A percentile compares a stretch with the other conserved stretches of the same genome.
These are phyloP conservation scores for Pyrenophora seminiperda DNA, from an alignment of 2,329 filamentous ascomycete genomes.

Conservation along the genomic window DNA sequence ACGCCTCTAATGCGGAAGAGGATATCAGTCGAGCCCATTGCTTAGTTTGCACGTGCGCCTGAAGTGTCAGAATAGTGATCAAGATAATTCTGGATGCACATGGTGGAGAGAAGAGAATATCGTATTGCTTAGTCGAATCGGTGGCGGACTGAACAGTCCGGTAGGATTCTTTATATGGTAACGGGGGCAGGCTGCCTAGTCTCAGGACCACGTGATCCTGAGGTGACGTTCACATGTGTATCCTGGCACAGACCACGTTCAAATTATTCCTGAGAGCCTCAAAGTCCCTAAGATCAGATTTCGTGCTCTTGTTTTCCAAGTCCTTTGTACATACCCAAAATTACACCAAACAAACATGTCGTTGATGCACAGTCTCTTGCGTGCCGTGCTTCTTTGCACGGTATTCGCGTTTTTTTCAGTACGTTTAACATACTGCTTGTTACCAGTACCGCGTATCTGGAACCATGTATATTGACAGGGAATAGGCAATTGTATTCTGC, in stretches of 20 bases:
- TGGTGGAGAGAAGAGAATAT: too few species aligned
- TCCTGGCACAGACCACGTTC: not conserved
- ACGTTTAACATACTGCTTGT: not conserved
- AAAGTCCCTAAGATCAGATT: not conserved
- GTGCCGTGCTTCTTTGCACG: not conserved
- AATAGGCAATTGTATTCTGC: not conserved
- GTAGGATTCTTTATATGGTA: too few species aligned
- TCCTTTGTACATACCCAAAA: not conserved
- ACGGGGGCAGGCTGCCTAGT: too few species aligned
- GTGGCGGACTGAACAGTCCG: too few species aligned
- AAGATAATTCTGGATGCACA: too few species aligned
- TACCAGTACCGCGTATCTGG: not conserved
- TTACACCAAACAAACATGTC: not conserved
- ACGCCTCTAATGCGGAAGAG: not conserved
- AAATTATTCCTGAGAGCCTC: constrained; percentile 1
- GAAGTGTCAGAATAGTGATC: too few species aligned
- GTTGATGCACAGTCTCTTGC: not conserved
- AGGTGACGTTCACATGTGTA: too few species aligned
- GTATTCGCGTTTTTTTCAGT: not conserved
- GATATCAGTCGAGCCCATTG: not conserved
- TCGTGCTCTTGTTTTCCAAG: not conserved
- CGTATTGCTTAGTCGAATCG: too few species aligned
- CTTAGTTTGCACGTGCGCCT: not conserved
- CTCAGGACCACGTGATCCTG: too few species aligned
- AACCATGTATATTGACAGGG: not conserved